A percentile compares a stretch with the other conserved stretches of the same genome.
phyloP scores from a whole-genome alignment of 2,329 filamentous ascomycete genomes.

The Camillea tinctor region DNA sequence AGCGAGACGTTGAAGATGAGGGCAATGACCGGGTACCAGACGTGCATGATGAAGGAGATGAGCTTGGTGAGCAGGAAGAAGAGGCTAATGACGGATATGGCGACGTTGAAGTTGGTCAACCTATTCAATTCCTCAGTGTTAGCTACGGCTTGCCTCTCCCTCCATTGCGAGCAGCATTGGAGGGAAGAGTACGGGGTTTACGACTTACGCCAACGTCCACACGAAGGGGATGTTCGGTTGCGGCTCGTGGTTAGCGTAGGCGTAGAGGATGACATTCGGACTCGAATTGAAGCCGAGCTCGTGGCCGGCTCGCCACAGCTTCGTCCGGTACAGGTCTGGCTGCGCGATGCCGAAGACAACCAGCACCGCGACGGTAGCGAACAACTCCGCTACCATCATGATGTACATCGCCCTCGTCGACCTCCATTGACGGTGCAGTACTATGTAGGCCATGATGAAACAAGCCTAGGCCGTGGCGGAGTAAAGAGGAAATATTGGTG shows the following conservation, averaged over 20 bases:
- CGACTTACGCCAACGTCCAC: conserved; percentile 68
- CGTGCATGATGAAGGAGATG: conserved; percentile 67
- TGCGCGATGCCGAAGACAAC: conserved; percentile 72
- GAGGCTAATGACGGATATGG: conserved; percentile 71
- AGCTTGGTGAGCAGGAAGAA: conserved; percentile 74
- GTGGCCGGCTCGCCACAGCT: conserved; percentile 71
- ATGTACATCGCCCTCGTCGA: conserved; percentile 58
- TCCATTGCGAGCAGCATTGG: too few relatives aligned
- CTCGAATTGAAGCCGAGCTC: conserved; percentile 73
- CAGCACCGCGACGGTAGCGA: conserved; percentile 62
- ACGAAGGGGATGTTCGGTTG: conserved; percentile 64
- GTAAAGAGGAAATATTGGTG: neutral
- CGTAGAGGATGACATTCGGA: conserved; percentile 67
- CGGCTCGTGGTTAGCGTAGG: conserved; percentile 68
- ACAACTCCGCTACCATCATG: conserved; percentile 66
- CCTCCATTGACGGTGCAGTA: conserved; percentile 60
- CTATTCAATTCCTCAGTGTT: conserved; percentile 41
- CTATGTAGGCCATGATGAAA: conserved; percentile 46
- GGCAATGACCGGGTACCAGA: conserved; percentile 67
- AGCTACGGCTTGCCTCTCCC: conserved; percentile 5
- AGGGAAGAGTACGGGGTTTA: too few relatives aligned
- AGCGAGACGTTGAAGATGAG: conserved; percentile 57
- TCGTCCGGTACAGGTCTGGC: conserved; percentile 69
- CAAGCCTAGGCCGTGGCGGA: conserved; percentile 6
- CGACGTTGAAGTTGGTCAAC: conserved; percentile 73